phyloP scores from a whole-genome alignment of 805 yeast species.

The Candida ficus region DNA sequence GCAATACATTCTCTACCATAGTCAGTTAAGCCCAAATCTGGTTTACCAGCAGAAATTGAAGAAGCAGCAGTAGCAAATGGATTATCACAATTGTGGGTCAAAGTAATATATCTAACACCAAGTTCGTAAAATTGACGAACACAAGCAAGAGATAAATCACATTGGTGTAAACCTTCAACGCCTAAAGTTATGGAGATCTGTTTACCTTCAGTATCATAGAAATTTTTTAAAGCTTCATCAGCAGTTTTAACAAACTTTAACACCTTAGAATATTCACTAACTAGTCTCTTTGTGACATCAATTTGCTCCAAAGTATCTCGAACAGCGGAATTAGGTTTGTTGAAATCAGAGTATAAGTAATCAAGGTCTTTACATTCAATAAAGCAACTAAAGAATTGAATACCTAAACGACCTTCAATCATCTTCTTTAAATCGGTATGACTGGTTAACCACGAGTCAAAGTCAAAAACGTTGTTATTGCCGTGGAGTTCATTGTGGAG shows the following conservation, averaged over 20 bases:
- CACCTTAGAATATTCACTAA: conserved; percentile 34
- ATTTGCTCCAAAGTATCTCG: conserved; percentile 52
- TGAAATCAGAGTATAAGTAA: conserved; percentile 38
- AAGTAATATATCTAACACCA: conserved; percentile 49
- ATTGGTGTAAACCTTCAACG: conserved; percentile 50
- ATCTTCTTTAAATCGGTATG: conserved; percentile 42
- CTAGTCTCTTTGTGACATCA: conserved; percentile 43
- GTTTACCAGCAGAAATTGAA: conserved; percentile 39
- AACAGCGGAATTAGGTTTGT: conserved; percentile 38
- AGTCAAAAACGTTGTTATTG: conserved; percentile 30
- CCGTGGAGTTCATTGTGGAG: conserved; percentile 37
- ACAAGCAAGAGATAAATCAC: conserved; percentile 43
- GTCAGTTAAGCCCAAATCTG: conserved; percentile 39
- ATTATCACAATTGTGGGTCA: conserved; percentile 53
- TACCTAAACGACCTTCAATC: conserved; percentile 40
- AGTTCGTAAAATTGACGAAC: conserved; percentile 43
- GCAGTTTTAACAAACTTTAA: conserved; percentile 37
- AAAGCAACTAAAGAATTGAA: conserved; percentile 47
- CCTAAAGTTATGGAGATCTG: conserved; percentile 46
- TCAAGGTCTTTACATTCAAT: conserved; percentile 41
- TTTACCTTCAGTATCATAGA: conserved; percentile 18
- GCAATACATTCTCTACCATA: conserved; percentile 28
- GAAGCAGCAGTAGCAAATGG: conserved; percentile 55
- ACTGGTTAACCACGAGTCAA: conserved; percentile 33
- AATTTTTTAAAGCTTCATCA: conserved; percentile 35